A percentile compares a stretch with the other conserved stretches of the same genome.
Conservation (phyloP, 2,329 filamentous ascomycete species). For the Coniochaeta hoffmannii region DNA sequence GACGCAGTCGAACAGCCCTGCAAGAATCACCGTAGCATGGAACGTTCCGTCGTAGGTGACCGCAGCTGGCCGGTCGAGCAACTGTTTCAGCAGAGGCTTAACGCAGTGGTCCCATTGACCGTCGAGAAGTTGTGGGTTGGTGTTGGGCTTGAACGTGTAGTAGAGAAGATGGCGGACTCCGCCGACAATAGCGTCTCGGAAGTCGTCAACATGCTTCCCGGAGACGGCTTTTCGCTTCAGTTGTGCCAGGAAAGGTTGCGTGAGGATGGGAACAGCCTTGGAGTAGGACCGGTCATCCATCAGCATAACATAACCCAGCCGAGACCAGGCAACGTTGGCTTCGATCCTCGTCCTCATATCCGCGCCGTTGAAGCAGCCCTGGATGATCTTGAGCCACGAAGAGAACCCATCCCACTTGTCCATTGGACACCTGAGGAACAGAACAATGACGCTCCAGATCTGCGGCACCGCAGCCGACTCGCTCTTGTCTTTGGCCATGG, state of each 20-base stretch:
- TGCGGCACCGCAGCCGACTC: conserved; percentile 66
- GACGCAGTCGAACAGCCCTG: conserved; percentile 59
- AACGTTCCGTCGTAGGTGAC: conserved; percentile 38
- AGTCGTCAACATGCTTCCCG: conserved; percentile 49
- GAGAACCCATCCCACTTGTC: conserved; percentile 67
- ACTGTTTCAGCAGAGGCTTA: conserved; percentile 50
- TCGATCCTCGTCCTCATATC: conserved; percentile 65
- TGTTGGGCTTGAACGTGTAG: conserved; percentile 69
- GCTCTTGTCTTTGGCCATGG: conserved; percentile 59
- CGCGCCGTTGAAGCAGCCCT: conserved; percentile 75
- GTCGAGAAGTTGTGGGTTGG: conserved; percentile 59
- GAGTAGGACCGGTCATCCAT: conserved; percentile 53
- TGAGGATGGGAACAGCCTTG: conserved; percentile 47
- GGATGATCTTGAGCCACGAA: conserved; percentile 70
- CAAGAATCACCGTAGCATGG: conserved; percentile 61
- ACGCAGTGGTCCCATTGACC: conserved; percentile 74
- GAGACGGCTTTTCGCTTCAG: conserved; percentile 55
- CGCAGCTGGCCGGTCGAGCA: conserved; percentile 36
- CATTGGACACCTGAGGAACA: conserved; percentile 63
- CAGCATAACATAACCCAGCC: conserved; percentile 68
- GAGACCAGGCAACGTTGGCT: conserved; percentile 80
- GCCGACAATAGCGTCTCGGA: conserved; percentile 51
- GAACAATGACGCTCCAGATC: conserved; percentile 78
- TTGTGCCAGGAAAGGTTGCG: conserved; percentile 61
- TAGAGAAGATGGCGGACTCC: conserved; percentile 78